Percentiles rank a stretch among this genome's conserved stretches.
These are phyloP conservation scores for Blastobotrys serpentis DNA, from an alignment of 1,139 yeast genomes.

Conservation along the genomic window DNA sequence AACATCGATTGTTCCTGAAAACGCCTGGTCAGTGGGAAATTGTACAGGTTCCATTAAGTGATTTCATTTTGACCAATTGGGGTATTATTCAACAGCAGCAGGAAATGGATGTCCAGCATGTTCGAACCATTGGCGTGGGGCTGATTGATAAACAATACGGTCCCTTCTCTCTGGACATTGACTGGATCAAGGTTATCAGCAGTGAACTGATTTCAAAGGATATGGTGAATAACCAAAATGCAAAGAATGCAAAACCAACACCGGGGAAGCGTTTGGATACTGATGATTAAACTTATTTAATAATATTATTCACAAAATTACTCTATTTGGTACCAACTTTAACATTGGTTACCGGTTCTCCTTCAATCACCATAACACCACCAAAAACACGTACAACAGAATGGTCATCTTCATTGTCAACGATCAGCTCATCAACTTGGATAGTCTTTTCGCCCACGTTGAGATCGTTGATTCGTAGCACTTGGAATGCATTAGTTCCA, in stretches of 20 bases:
- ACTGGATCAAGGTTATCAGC: constrained; percentile 61
- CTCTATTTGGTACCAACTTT: constrained; percentile 1
- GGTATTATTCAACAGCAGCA: constrained; percentile 73
- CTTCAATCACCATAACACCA: constrained; percentile 12
- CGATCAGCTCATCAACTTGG: not conserved
- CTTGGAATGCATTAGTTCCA: constrained; percentile 2
- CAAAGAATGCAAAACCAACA: constrained; percentile 12
- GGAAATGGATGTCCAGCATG: constrained; percentile 61
- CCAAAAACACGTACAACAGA: constrained; percentile 13
- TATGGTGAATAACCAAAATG: constrained; percentile 11
- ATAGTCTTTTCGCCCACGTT: constrained; percentile 12
- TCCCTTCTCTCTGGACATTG: constrained; percentile 66
- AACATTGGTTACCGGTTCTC: constrained; percentile 9
- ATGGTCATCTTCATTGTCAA: constrained; percentile 1
- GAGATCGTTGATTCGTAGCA: constrained; percentile 14
- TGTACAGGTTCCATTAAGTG: constrained; percentile 70
- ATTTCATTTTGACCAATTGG: constrained; percentile 80
- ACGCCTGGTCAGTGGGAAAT: constrained; percentile 84
- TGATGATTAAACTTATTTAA: constrained; percentile 22
- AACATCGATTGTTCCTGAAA: constrained; percentile 72
- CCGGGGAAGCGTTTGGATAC: constrained; percentile 31
- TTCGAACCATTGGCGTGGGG: constrained; percentile 77
- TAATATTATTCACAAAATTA: not conserved
- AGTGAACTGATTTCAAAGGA: constrained; percentile 22
- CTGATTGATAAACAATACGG: constrained; percentile 79